Base-by-base conservation (phyloP, 805 yeast genomes). In the Candida ulmi region DNA sequence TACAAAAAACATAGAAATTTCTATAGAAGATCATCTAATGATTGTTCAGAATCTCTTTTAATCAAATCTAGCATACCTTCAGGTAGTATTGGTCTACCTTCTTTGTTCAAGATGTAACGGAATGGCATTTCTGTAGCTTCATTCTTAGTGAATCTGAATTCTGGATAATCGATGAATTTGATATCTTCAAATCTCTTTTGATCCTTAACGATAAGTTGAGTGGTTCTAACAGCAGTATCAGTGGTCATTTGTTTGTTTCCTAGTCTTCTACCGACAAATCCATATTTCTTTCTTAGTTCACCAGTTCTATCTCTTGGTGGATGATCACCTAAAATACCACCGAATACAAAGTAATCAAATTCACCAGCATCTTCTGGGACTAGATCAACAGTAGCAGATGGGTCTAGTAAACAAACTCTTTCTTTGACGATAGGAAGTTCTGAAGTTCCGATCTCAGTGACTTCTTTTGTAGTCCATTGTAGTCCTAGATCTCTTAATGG, bases 41-140 rank as follows among this genome's bases (percentile, higher is more conserved):
- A 76, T 62, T 88, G 88, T 47, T 86, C 90, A 2, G 95, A 80
- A 54, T 91, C 99, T 47, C 76, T 76, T 56, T 82, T 80, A 54
- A 91, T 91, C 58, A 91, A 71, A 25, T 81, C 81, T 41, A 87
- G 65, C 98, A 91, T 91, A 0, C 98, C 98, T 40, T 75, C 74
- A 1, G 99, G 99, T 55, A 91, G 68, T 11, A 93, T 84, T 1
- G 99, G 98, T 44, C 75, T 72, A 4, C 76, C 78, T 1, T 71
- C 50, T 0, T 54, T 59, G 50, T 84, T 85, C 42, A 80, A 63
- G 15, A 91, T 83, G 54, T 91, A 91, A 57, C 99, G 73, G 66
- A 91, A 91, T 3, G 99, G 99, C 99, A 91, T 91, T 58, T 91
- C 97, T 0, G 96, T 88, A 3, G 95, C 85, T 62, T 93, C 99